These are phyloP conservation scores for Boletus eberwhitei DNA, from an alignment of 768 basidiomycete species.

Conservation along the genomic window DNA sequence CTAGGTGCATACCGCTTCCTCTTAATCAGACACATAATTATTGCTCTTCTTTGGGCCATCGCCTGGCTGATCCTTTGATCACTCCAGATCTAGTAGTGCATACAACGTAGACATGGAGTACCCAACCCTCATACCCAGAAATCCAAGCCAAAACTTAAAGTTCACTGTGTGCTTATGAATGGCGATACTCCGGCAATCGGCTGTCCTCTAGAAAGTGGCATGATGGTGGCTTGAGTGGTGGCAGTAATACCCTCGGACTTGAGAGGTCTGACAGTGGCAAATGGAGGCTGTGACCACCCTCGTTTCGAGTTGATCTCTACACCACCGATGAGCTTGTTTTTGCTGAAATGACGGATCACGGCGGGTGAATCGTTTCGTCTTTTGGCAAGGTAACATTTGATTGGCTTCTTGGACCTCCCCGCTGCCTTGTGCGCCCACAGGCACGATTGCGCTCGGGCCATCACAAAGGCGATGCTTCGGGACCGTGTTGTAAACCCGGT, in stretches of 20 bases:
- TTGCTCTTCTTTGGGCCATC: not conserved
- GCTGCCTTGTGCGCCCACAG: too few relatives aligned
- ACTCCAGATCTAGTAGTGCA: not conserved
- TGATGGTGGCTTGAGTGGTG: conserved; percentile 5
- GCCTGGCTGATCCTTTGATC: not conserved
- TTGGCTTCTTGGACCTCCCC: not conserved
- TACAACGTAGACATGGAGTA: not conserved
- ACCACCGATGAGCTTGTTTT: too few relatives aligned
- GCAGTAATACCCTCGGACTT: too few relatives aligned
- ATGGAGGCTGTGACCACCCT: not conserved
- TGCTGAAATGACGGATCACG: too few relatives aligned
- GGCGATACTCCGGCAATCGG: not conserved
- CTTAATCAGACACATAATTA: conserved; percentile 16
- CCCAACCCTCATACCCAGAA: not conserved
- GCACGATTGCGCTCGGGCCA: too few relatives aligned
- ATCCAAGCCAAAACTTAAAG: not conserved
- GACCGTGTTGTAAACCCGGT: too few relatives aligned
- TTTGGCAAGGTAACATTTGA: not conserved
- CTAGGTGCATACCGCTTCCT: conserved; percentile 12
- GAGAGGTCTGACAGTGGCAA: too few relatives aligned
- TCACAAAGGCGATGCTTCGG: too few relatives aligned
- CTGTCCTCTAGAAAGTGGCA: not conserved
- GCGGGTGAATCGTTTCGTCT: too few relatives aligned
- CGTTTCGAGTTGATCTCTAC: too few relatives aligned
- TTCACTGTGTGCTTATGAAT: not conserved